These are phyloP conservation scores for Otatea glauca DNA, from an alignment of 176 grass and related monocot genomes.

Conservation along the genomic window DNA sequence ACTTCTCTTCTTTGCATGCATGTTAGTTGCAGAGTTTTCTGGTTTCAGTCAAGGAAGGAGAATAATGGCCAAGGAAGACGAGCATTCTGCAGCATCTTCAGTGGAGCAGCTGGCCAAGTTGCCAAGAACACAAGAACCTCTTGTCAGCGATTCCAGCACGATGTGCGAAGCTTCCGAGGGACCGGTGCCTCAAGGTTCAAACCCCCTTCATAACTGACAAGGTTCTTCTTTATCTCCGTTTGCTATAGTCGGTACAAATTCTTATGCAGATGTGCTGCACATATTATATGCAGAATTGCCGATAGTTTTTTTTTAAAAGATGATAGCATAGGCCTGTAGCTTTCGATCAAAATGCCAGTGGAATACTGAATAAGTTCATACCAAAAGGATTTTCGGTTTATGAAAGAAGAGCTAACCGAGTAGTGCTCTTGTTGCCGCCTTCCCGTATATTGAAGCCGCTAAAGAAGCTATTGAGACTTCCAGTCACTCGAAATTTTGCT, in stretches of 20 bases:
- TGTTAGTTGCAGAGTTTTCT: neutral
- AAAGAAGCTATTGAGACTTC: no score
- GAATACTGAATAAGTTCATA: neutral
- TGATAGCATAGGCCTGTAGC: neutral
- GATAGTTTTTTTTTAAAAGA: neutral
- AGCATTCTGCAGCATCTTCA: neutral
- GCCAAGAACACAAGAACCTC: conserved; percentile 26
- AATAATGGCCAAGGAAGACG: neutral
- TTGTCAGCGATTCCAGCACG: neutral
- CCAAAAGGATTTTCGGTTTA: neutral
- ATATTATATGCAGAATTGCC: neutral
- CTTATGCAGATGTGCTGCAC: neutral
- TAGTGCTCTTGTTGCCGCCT: no score
- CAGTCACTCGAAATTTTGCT: no score
- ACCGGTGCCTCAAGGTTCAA: conserved; percentile 38
- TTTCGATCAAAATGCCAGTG: neutral
- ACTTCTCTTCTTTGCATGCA: conserved; percentile 21
- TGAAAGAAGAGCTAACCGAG: neutral
- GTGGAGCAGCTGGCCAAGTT: neutral
- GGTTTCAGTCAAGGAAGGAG: conserved; percentile 20
- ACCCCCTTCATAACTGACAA: conserved; percentile 39
- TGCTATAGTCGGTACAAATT: neutral
- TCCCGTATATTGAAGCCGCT: no score
- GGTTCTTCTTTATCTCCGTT: neutral
- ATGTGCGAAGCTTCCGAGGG: conserved; percentile 31